Percentiles rank a stretch among this genome's conserved stretches.
These are phyloP conservation scores for Leccinum broughii DNA, from an alignment of 768 basidiomycete species.

Conservation along the genomic window DNA sequence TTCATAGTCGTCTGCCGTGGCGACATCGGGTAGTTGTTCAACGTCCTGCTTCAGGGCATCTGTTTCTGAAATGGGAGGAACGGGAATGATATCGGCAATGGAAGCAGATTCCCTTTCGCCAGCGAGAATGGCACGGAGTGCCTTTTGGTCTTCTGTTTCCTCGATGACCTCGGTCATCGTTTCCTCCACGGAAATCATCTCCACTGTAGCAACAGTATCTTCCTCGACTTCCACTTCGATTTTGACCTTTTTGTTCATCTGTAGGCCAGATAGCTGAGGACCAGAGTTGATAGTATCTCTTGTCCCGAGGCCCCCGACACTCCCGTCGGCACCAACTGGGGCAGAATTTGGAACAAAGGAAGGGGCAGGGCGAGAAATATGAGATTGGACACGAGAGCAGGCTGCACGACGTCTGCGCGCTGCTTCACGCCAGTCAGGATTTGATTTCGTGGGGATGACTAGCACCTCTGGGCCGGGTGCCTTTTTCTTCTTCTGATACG, in stretches of 20 bases:
- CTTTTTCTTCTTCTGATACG: slow-evolving; percentile 41
- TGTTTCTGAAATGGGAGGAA: slow-evolving; percentile 63
- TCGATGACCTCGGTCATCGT: slow-evolving; percentile 38
- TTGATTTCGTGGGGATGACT: slow-evolving; percentile 83
- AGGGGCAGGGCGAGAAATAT: slow-evolving; percentile 9
- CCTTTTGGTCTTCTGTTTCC: slow-evolving; percentile 76
- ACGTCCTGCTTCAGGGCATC: slow-evolving; percentile 88
- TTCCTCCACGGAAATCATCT: slow-evolving; percentile 4
- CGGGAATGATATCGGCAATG: slow-evolving; percentile 62
- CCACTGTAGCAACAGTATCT: slow-evolving; percentile 16
- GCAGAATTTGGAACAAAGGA: slow-evolving; percentile 70
- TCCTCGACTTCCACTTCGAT: slow-evolving; percentile 37
- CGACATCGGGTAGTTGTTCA: slow-evolving; percentile 69
- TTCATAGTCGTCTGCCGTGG: slow-evolving; percentile 83
- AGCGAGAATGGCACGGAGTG: slow-evolving; percentile 77
- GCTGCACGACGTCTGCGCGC: slow-evolving; percentile 57
- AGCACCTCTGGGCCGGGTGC: slow-evolving; percentile 52
- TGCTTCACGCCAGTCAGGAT: slow-evolving; percentile 86
- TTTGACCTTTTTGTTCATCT: slow-evolving; percentile 41
- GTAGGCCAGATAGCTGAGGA: slow-evolving; percentile 68
- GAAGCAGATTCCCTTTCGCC: slow-evolving; percentile 40
- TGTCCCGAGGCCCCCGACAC: slow-evolving; percentile 76
- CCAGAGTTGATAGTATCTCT: slow-evolving; percentile 77
- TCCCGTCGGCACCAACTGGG: slow-evolving; percentile 63
- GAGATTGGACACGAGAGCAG: slow-evolving; percentile 17